These are phyloP conservation scores for Oryza meyeriana DNA, from an alignment of 176 grass and related monocot genomes.

Conservation along the genomic window DNA sequence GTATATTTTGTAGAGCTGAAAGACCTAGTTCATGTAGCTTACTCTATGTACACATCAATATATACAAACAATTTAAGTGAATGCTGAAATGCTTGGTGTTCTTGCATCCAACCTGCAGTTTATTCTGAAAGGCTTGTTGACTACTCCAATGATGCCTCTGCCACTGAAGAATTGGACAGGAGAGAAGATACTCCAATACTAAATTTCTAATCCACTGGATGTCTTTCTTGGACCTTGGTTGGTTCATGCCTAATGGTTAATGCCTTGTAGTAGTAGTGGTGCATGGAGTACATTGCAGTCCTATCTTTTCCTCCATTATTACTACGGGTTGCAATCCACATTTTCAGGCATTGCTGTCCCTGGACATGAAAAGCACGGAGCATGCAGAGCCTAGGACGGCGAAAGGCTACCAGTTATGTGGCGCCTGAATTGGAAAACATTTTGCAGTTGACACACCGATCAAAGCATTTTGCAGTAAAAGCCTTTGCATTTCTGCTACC, in stretches of 20 bases:
- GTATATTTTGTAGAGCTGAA: not conserved
- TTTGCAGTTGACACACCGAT: conserved; percentile 30
- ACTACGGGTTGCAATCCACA: not conserved
- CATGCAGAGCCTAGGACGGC: conserved; percentile 33
- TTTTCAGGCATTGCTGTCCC: conserved; percentile 39
- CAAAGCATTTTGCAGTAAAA: conserved; percentile 13
- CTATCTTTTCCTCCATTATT: not conserved
- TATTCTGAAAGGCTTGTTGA: not conserved
- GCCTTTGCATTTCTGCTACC: not conserved
- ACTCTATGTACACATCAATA: not conserved
- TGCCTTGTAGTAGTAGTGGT: not conserved
- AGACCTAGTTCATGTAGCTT: not conserved
- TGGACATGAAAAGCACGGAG: not conserved
- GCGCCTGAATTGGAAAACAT: conserved; percentile 49
- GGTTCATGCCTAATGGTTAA: not conserved
- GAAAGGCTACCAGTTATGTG: conserved; percentile 31
- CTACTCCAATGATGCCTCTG: not conserved
- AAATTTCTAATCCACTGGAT: not conserved
- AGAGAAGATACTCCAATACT: not conserved
- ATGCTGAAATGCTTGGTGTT: not conserved
- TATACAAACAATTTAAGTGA: not conserved
- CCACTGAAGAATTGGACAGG: not conserved
- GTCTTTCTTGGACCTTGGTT: not conserved
- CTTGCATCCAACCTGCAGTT: not conserved
- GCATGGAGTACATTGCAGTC: not conserved